A percentile compares a stretch with the other conserved stretches of the same genome.
Evolutionary conservation across 306 rosid genomes (phyloP).

Genomic region (Hylodesmum podocarpum): DNA sequence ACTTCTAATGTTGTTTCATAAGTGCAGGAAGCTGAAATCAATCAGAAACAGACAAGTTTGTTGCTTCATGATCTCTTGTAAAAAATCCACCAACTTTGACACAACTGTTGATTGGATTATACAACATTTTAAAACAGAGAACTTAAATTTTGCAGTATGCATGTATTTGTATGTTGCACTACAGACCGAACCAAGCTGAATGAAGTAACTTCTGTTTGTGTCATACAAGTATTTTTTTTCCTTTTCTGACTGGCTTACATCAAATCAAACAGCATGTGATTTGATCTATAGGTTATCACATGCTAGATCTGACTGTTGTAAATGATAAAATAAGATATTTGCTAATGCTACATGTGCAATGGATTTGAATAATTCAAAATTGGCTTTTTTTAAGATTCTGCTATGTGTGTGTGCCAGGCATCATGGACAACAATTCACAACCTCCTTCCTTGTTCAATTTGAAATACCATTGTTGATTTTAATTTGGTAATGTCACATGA

Average conservation of each 20-base stretch:
- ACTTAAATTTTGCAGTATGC: conserved; percentile 27
- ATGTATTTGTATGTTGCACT: conserved; percentile 12
- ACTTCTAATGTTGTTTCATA: conserved; percentile 14
- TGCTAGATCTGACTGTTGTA: not conserved
- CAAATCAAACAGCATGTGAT: conserved; percentile 6
- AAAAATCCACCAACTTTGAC: conserved; percentile 65
- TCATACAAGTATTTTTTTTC: conserved; percentile 8
- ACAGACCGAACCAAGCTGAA: conserved; percentile 19
- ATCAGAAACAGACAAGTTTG: conserved; percentile 57
- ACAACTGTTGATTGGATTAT: conserved; percentile 57
- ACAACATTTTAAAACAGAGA: conserved; percentile 64
- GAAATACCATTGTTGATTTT: not conserved
- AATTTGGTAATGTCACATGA: not conserved
- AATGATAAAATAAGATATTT: not conserved
- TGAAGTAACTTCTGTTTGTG: conserved; percentile 14
- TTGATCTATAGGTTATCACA: not conserved
- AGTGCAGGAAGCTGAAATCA: conserved; percentile 58
- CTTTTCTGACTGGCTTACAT: conserved; percentile 18
- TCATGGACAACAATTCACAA: not conserved
- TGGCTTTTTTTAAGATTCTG: not conserved
- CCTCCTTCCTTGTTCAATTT: not conserved
- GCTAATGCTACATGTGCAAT: not conserved
- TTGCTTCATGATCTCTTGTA: conserved; percentile 70
- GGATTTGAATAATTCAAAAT: conserved; percentile 1
- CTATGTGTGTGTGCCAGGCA: not conserved